A percentile compares a stretch with the other conserved stretches of the same genome.
These are phyloP conservation scores for Rhodotorula sp. DNA, from an alignment of 1,284 basidiomycete species.

Conservation along the genomic window DNA sequence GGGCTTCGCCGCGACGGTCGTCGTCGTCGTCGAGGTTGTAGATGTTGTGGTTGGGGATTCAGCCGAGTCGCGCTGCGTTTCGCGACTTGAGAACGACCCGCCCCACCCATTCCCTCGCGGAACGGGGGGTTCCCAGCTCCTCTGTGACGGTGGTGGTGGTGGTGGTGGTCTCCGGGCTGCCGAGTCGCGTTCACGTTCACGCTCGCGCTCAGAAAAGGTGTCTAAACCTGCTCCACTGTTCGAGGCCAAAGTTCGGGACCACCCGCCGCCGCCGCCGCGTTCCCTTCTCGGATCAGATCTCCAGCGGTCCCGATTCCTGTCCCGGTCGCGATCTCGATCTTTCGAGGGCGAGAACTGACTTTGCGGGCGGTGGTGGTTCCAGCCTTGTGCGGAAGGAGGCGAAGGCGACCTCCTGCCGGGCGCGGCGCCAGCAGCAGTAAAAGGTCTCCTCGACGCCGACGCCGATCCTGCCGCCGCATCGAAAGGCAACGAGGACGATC, in stretches of 20 bases:
- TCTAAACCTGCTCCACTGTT: too few relatives aligned
- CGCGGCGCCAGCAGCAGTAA: neutral
- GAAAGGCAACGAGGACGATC: neutral
- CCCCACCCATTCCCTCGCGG: constrained; percentile 3
- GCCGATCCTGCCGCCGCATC: neutral
- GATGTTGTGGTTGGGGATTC: neutral
- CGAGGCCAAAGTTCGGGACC: neutral
- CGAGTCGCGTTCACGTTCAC: constrained; percentile 8
- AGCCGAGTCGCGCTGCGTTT: neutral
- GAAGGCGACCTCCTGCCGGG: neutral
- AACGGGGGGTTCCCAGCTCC: neutral
- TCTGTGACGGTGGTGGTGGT: neutral
- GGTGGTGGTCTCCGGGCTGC: neutral
- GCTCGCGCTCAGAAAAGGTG: neutral
- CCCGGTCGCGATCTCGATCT: constrained; percentile 50
- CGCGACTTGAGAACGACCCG: neutral
- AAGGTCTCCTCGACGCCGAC: neutral
- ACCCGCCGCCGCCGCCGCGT: neutral
- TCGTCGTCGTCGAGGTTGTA: neutral
- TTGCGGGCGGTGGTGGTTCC: neutral
- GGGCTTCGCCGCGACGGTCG: neutral
- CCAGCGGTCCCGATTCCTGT: constrained; percentile 45
- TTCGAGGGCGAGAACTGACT: neutral
- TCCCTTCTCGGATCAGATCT: constrained; percentile 16
- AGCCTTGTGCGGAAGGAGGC: neutral